These are phyloP conservation scores for Pseudopediastrum boryanum DNA, from an alignment of 139 green algal genomes.

Conservation along the genomic window DNA sequence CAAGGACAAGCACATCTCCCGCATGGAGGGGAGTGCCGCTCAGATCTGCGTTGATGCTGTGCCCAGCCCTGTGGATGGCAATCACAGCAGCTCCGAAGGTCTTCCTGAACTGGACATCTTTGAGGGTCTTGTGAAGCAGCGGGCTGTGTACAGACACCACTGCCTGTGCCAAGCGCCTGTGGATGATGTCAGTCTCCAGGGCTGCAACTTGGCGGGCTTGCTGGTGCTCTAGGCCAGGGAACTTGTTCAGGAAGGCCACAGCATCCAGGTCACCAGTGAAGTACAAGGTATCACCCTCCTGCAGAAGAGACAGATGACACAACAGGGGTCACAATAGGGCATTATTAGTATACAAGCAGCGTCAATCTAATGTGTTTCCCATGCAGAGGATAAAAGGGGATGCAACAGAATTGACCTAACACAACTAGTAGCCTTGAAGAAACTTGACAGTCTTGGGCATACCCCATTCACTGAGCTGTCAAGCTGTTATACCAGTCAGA, in stretches of 20 bases:
- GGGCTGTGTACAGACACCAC: constrained; percentile 55
- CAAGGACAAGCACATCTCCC: constrained; percentile 68
- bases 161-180: constrained; percentile 55
- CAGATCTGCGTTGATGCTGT: constrained; percentile 53
- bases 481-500: too few species aligned
- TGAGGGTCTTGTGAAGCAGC: constrained; percentile 54
- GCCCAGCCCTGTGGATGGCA: constrained; percentile 70
- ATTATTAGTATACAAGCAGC: too few species aligned
- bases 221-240: constrained; percentile 56
- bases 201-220: constrained; percentile 50
- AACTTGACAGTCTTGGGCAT: too few species aligned
- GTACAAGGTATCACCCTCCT: too few species aligned
- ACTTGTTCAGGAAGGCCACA: constrained; percentile 65
- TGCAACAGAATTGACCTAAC: too few species aligned
- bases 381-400: too few species aligned
- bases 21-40: constrained; percentile 35
- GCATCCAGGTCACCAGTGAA: constrained; percentile 37
- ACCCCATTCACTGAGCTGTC: too few species aligned
- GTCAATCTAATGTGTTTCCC: too few species aligned
- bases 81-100: constrained; percentile 82
- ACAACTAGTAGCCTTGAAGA: too few species aligned
- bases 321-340: too few species aligned
- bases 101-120: constrained; percentile 71
- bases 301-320: too few species aligned
- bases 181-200: constrained; percentile 43